These are phyloP conservation scores for Primulina tabacum DNA, from an alignment of 257 asterid species.

Conservation along the genomic window DNA sequence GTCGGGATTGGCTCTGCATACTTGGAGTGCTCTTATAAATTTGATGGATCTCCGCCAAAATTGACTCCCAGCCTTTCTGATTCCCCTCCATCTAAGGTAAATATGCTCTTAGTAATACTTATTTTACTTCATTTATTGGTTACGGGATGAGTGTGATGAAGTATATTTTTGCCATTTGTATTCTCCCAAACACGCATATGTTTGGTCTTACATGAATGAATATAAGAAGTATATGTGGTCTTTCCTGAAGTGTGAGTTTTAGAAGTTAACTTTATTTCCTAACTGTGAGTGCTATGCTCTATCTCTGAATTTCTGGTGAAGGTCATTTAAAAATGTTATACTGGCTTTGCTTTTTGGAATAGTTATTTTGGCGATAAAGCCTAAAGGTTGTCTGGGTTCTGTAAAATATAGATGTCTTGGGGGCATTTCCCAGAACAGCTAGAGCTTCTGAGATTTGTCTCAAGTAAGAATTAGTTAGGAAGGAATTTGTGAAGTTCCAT, in stretches of 20 bases:
- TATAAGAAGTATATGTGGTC: background rate
- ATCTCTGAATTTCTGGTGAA: background rate
- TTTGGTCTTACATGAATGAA: conserved; percentile 12
- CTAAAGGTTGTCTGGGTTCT: background rate
- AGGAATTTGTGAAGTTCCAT: conserved; percentile 3
- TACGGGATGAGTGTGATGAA: background rate
- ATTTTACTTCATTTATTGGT: background rate
- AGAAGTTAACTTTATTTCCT: background rate
- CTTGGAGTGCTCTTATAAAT: conserved; percentile 69
- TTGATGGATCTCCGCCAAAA: conserved; percentile 46
- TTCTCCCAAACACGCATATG: background rate
- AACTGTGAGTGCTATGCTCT: background rate
- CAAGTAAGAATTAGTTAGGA: background rate
- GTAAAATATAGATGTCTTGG: background rate
- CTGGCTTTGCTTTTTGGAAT: conserved; percentile 7
- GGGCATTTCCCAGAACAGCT: background rate
- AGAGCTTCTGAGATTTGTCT: background rate
- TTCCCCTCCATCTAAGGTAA: conserved; percentile 50
- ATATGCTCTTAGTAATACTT: background rate
- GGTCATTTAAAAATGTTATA: background rate
- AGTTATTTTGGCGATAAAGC: background rate
- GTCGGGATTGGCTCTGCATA: conserved; percentile 85
- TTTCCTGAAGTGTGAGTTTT: background rate
- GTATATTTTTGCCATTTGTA: background rate
- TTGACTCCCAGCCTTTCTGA: conserved; percentile 36